A percentile compares a stretch with the other conserved stretches of the same genome.
phyloP scores from a whole-genome alignment of 177 flowering plant species.

The Telopea speciosissima region DNA sequence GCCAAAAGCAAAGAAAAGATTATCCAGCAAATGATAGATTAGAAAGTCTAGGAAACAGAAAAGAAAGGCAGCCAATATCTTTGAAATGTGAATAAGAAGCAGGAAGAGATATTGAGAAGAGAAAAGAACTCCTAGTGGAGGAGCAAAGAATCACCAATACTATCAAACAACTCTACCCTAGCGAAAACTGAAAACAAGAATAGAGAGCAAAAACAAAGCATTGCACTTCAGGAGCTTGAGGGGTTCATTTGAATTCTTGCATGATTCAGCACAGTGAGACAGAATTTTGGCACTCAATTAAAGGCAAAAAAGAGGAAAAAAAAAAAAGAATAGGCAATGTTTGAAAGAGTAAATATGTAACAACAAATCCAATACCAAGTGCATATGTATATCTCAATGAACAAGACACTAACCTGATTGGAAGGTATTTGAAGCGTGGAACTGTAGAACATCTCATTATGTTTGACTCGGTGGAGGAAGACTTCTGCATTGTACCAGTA shows the following conservation, averaged over 20 bases:
- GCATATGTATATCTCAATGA: no score
- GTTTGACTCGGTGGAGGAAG: conserved; percentile 77
- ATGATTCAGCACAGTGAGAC: neutral
- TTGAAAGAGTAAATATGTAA: neutral
- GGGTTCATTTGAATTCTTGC: neutral
- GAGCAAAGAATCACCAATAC: neutral
- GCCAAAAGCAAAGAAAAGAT: no score
- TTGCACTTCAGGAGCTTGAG: neutral
- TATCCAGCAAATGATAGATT: no score
- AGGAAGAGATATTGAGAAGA: neutral
- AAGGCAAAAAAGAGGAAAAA: neutral
- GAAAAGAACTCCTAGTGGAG: neutral
- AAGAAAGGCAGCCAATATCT: neutral
- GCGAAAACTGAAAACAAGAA: no score
- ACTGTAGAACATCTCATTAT: conserved; percentile 83
- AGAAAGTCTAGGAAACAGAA: neutral
- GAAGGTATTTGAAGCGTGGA: conserved; percentile 95
- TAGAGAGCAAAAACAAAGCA: neutral
- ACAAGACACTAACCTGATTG: conserved; percentile 58
- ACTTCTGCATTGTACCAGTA: conserved; percentile 64
- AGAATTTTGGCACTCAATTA: neutral
- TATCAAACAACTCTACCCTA: neutral
- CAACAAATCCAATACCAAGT: neutral
- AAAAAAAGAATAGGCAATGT: neutral
- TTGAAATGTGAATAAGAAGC: no score